A percentile compares a stretch with the other conserved stretches of the same genome.
phyloP scores from a whole-genome alignment of 2,329 filamentous ascomycete genomes.

The Thielaviopsis ethacetica region DNA sequence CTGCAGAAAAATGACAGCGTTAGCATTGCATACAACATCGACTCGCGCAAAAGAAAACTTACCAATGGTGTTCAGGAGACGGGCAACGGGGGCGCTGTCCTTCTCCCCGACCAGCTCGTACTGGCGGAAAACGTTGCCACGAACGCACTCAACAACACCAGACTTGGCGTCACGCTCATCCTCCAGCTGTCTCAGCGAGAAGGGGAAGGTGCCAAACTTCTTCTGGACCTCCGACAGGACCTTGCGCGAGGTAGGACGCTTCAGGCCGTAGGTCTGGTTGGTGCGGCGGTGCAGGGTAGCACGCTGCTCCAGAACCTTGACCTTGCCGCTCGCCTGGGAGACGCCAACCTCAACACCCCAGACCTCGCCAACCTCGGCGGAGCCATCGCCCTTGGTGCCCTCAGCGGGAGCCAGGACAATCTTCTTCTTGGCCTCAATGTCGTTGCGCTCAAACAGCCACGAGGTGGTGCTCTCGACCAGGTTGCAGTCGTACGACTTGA shows the following conservation, averaged over 20 bases:
- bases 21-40: constrained; percentile 13
- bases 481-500: constrained; percentile 78
- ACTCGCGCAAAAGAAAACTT: constrained; percentile 26
- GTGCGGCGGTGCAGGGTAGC: constrained; percentile 89
- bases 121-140: constrained; percentile 79
- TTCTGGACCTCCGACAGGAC: constrained; percentile 87
- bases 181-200: constrained; percentile 90
- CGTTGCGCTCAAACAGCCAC: constrained; percentile 91
- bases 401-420: constrained; percentile 82
- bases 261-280: constrained; percentile 77
- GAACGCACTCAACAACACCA: constrained; percentile 90
- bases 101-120: constrained; percentile 95
- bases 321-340: constrained; percentile 80
- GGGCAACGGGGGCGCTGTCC: constrained; percentile 68
- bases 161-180: constrained; percentile 93
- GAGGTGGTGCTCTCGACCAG: constrained; percentile 96
- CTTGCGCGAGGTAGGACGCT: constrained; percentile 84
- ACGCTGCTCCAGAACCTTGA: constrained; percentile 78
- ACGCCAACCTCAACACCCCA: constrained; percentile 97
- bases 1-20: constrained; percentile 27
- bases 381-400: constrained; percentile 77
- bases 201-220: constrained; percentile 96
- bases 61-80: constrained; percentile 86
- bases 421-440: constrained; percentile 96
- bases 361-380: constrained; percentile 77